Base-by-base conservation (phyloP, 352 stramenopile species). In the Globisporangium megalacanthum region DNA sequence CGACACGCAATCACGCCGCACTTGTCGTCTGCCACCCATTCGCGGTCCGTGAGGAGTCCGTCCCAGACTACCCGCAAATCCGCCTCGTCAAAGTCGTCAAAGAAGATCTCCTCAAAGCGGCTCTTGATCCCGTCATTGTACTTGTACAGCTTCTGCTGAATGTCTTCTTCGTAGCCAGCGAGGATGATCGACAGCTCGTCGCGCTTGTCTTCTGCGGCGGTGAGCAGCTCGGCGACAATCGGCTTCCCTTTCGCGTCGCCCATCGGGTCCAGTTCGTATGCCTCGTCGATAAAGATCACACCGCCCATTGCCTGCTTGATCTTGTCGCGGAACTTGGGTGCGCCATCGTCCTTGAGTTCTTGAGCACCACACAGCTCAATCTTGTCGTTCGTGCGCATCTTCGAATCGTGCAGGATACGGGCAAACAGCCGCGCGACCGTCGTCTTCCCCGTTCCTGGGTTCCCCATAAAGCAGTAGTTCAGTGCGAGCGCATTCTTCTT, bases 231-330 rank as follows among this genome's bases (percentile, higher is more conserved):
- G 5, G 93, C 89, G 15, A 96, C 79, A 25, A 98, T 92, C 8
- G 88, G 73, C 49, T 83, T 90, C 0, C 86, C 89, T 47, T 89
- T 93, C 20, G 73, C 72, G 48, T 95, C 83, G 6, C 65, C 69
- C 7, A 77, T 63, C 4, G 89, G 90, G 42, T 98, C 86, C 41
- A 98, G 54, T 35, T 94, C 80, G 56, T 97, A 97, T 42, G 89
- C 89, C 64, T 98, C 93, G 52, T 98, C 93, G 29, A 98, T 94
- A 55, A 98, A 97, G 13, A 98, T 64, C 14, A 96, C 83, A 35
- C 90, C 92, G 13, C 86, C 91, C 44, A 74, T 75, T 0, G 85
- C 78, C 6, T 66, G 60, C 36, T 82, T 37, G 7, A 98, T 71
- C 25, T 92, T 77, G 60, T 92, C 67, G 1, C 80, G 76, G 54